A percentile compares a stretch with the other conserved stretches of the same genome.
These are phyloP conservation scores for Cordyceps cateniannulata DNA, from an alignment of 2,329 filamentous ascomycete species.

Conservation along the genomic window DNA sequence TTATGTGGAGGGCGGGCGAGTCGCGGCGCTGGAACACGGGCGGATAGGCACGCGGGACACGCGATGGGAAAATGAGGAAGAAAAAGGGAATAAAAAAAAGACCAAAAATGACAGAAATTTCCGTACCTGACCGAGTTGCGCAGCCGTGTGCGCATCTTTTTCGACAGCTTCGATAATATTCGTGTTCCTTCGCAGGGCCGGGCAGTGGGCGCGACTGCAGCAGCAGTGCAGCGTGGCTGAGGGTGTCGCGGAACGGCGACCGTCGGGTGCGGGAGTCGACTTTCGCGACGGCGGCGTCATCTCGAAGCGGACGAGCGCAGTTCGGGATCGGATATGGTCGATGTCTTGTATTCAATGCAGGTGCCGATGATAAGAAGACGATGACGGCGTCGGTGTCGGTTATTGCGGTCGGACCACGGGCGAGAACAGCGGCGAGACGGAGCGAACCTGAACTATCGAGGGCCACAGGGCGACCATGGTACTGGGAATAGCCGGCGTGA, in stretches of 20 bases:
- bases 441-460: slow-evolving; percentile 3
- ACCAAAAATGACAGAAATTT: slow-evolving; percentile 21
- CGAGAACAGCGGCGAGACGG: slow-evolving; percentile 5
- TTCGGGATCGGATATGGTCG: background rate
- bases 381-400: background rate
- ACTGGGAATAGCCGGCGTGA: background rate
- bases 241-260: slow-evolving; percentile 8
- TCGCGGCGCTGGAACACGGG: background rate
- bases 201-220: slow-evolving; percentile 75
- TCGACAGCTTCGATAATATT: slow-evolving; percentile 73
- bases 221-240: slow-evolving; percentile 59
- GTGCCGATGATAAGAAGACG: background rate
- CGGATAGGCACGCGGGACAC: background rate
- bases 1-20: slow-evolving; percentile 1
- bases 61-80: slow-evolving; percentile 11
- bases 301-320: background rate
- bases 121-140: slow-evolving; percentile 84
- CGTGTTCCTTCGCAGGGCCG: slow-evolving; percentile 75
- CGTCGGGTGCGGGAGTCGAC: slow-evolving; percentile 16
- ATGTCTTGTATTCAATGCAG: background rate
- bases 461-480: slow-evolving; percentile 5
- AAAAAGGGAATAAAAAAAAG: slow-evolving; percentile 16
- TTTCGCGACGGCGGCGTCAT: slow-evolving; percentile 9
- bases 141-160: slow-evolving; percentile 79
- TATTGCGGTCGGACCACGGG: background rate